A percentile compares a stretch with the other conserved stretches of the same genome.
These are phyloP conservation scores for Fusarium haematococcum DNA, from an alignment of 2,329 filamentous ascomycete genomes.

Conservation along the genomic window DNA sequence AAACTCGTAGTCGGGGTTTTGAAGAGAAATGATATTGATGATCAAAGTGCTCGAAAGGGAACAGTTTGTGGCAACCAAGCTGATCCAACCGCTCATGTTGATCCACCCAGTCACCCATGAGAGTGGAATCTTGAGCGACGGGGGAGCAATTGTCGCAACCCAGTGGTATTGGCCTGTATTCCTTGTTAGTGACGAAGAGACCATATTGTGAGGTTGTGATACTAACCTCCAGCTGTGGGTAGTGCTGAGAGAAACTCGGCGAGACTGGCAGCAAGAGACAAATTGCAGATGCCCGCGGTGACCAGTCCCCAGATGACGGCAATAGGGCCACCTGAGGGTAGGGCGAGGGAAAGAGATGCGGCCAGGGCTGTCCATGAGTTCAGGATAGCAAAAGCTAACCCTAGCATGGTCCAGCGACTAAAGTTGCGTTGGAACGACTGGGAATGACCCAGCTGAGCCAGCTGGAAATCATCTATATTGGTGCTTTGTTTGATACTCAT, in stretches of 20 bases:
- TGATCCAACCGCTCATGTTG: constrained; percentile 74
- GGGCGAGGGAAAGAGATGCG: constrained; percentile 57
- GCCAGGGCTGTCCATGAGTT: constrained; percentile 62
- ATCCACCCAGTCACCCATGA: constrained; percentile 66
- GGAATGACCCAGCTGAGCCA: constrained; percentile 35
- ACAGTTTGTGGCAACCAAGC: constrained; percentile 75
- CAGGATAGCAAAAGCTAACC: constrained; percentile 59
- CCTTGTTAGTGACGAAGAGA: neutral
- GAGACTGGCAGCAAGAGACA: constrained; percentile 70
- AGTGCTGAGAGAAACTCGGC: constrained; percentile 78
- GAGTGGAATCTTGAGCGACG: constrained; percentile 33
- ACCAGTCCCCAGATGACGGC: constrained; percentile 73
- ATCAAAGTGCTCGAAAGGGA: constrained; percentile 75
- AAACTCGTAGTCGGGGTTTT: constrained; percentile 66
- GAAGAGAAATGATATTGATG: constrained; percentile 72
- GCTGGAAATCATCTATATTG: constrained; percentile 33
- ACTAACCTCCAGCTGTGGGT: constrained; percentile 69
- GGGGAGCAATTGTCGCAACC: constrained; percentile 63
- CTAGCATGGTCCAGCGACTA: constrained; percentile 52
- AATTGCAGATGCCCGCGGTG: constrained; percentile 50
- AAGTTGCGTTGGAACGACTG: constrained; percentile 36
- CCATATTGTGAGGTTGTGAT: constrained; percentile 51
- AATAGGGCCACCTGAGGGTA: constrained; percentile 73
- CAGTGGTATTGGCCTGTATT: constrained; percentile 73
- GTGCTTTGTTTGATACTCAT: constrained; percentile 20